phyloP scores from a whole-genome alignment of 352 stramenopile genomes.

The Phytophthora europaea region DNA sequence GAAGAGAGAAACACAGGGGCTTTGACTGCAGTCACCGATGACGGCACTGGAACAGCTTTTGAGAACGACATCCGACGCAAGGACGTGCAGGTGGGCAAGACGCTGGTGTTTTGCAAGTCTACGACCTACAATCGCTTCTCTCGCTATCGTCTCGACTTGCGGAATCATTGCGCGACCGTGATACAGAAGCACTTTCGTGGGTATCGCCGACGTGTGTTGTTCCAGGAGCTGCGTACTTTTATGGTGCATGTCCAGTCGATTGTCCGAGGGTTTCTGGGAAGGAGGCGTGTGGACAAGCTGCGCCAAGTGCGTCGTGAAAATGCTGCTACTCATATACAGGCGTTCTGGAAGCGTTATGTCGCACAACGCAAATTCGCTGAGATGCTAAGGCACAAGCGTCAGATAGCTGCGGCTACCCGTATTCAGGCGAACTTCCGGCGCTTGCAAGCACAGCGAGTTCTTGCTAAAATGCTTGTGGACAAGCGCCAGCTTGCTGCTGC shows the following conservation, averaged over 20 bases:
- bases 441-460: constrained; percentile 32
- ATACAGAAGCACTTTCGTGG: constrained; percentile 62
- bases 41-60: constrained; percentile 24
- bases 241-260: constrained; percentile 53
- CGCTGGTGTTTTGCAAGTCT: constrained; percentile 74
- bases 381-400: constrained; percentile 29
- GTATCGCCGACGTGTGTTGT: constrained; percentile 49
- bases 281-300: constrained; percentile 43
- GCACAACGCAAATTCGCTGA: constrained; percentile 16
- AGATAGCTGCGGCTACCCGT: constrained; percentile 16
- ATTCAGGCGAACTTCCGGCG: constrained; percentile 32
- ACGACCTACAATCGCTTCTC: constrained; percentile 65
- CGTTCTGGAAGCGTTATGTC: constrained; percentile 34
- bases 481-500: constrained; percentile 17
- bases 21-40: constrained; percentile 21
- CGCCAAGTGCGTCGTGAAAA: constrained; percentile 40
- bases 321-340: constrained; percentile 46
- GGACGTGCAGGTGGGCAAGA: constrained; percentile 70
- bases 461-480: constrained; percentile 13
- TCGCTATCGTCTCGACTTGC: constrained; percentile 54
- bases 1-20: constrained; percentile 27
- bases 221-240: constrained; percentile 45
- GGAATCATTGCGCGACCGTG: constrained; percentile 43
- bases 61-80: constrained; percentile 40
- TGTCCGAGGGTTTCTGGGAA: constrained; percentile 54